These are phyloP conservation scores for Tubosaeta sp. DNA, from an alignment of 768 basidiomycete genomes.

Conservation along the genomic window DNA sequence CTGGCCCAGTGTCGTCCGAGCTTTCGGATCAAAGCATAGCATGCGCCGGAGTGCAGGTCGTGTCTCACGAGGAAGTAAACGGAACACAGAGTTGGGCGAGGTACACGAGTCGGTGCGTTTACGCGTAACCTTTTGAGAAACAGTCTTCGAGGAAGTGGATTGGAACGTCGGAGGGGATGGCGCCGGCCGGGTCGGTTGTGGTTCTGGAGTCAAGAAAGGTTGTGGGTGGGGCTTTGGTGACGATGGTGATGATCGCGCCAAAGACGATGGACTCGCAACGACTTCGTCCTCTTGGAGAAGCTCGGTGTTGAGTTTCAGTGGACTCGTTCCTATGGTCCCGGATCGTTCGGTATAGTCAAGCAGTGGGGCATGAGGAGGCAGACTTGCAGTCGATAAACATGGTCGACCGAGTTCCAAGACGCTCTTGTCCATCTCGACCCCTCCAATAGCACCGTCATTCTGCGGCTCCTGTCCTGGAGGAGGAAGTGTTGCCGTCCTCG, in stretches of 20 bases:
- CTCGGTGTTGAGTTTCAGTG: conserved; percentile 3
- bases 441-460: conserved; percentile 1
- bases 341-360: not conserved
- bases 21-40: conserved; percentile 85
- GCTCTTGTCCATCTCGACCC: conserved; percentile 59
- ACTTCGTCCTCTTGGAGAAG: not conserved
- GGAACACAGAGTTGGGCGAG: conserved; percentile 83
- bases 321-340: not conserved
- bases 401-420: conserved; percentile 76
- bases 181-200: conserved; percentile 23
- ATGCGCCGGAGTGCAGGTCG: conserved; percentile 87
- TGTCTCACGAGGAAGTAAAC: conserved; percentile 90
- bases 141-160: conserved; percentile 30
- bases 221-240: conserved; percentile 5
- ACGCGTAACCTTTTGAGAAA: conserved; percentile 38
- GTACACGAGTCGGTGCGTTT: conserved; percentile 22
- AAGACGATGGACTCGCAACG: not conserved
- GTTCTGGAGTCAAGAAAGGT: conserved; percentile 15
- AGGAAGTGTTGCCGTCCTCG: conserved; percentile 35
- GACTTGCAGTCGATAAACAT: conserved; percentile 69
- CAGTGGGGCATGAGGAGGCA: conserved; percentile 32
- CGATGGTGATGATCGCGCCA: conserved; percentile 5
- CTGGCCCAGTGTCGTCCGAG: conserved; percentile 90
- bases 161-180: conserved; percentile 20
- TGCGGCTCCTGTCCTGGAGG: conserved; percentile 2